Percentiles rank a stretch among this genome's conserved stretches.
Conservation (phyloP, 2,329 filamentous ascomycete genomes). For the Ceratocystis cacaofunesta region DNA sequence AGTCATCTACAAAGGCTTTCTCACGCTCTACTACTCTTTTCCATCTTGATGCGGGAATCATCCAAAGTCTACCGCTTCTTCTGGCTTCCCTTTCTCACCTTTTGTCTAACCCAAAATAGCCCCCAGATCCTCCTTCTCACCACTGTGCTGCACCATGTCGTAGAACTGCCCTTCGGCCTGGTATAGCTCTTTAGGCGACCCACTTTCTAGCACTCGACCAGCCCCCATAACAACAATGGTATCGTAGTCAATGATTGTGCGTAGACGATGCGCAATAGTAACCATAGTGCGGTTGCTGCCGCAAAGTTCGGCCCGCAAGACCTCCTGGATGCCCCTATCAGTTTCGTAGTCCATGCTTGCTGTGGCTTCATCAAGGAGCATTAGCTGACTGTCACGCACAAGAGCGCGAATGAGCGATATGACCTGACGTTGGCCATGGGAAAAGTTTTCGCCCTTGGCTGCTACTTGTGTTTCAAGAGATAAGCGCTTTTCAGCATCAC, state of each 20-base stretch:
- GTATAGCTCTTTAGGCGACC: constrained; percentile 34
- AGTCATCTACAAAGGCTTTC: background rate
- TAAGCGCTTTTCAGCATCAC: constrained; percentile 21
- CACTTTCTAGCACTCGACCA: constrained; percentile 33
- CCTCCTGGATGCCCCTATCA: constrained; percentile 32
- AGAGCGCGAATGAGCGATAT: constrained; percentile 34
- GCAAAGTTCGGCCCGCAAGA: constrained; percentile 33
- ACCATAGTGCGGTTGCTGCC: constrained; percentile 31
- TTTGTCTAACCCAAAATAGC: constrained; percentile 7
- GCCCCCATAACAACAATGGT: constrained; percentile 34
- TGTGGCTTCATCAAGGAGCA: constrained; percentile 36
- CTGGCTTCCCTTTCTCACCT: background rate
- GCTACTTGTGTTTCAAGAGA: constrained; percentile 28
- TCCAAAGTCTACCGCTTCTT: background rate
- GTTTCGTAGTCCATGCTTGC: constrained; percentile 36
- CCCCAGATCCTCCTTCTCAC: constrained; percentile 29
- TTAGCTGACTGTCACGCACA: constrained; percentile 32
- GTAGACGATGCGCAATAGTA: constrained; percentile 35
- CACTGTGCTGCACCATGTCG: constrained; percentile 41
- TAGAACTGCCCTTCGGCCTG: constrained; percentile 33
- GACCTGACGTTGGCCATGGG: constrained; percentile 35
- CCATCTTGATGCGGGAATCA: background rate
- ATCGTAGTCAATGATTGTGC: constrained; percentile 38
- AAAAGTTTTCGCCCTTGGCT: constrained; percentile 32
- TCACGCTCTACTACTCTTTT: background rate